phyloP scores from a whole-genome alignment of 352 stramenopile genomes.

The Phytophthora melonis region DNA sequence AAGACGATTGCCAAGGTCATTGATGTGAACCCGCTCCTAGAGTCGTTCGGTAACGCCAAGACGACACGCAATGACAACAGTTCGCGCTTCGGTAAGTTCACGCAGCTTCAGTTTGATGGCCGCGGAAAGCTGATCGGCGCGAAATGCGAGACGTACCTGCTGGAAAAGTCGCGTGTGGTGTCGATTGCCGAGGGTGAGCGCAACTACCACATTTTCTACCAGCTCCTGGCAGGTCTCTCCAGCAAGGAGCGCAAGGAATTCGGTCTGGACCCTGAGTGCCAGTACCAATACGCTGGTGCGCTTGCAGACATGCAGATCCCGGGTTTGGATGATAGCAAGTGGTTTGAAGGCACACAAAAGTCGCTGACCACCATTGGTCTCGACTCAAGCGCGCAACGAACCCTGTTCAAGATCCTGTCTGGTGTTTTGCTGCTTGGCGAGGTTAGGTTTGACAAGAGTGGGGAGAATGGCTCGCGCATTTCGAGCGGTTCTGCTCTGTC shows the following conservation, averaged over 20 bases:
- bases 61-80: slow-evolving; percentile 95
- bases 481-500: slow-evolving; percentile 68
- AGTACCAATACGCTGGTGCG: slow-evolving; percentile 81
- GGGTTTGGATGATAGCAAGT: slow-evolving; percentile 88
- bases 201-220: slow-evolving; percentile 99
- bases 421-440: slow-evolving; percentile 97
- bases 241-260: slow-evolving; percentile 63
- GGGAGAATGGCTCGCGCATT: slow-evolving; percentile 80
- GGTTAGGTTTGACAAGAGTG: slow-evolving; percentile 89
- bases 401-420: slow-evolving; percentile 86
- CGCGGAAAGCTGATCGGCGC: slow-evolving; percentile 84
- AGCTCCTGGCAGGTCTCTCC: slow-evolving; percentile 84
- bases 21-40: slow-evolving; percentile 92
- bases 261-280: slow-evolving; percentile 66
- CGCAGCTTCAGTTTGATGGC: slow-evolving; percentile 88
- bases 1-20: slow-evolving; percentile 93
- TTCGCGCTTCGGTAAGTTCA: slow-evolving; percentile 93
- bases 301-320: slow-evolving; percentile 85
- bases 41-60: slow-evolving; percentile 96
- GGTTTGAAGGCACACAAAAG: slow-evolving; percentile 80
- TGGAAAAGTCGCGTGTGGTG: slow-evolving; percentile 97
- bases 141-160: slow-evolving; percentile 94
- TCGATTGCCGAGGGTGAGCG: slow-evolving; percentile 95
- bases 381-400: slow-evolving; percentile 57
- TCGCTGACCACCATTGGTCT: slow-evolving; percentile 86